Conservation (phyloP, 257 asterid species). For the Schizonepeta tenuifolia region DNA sequence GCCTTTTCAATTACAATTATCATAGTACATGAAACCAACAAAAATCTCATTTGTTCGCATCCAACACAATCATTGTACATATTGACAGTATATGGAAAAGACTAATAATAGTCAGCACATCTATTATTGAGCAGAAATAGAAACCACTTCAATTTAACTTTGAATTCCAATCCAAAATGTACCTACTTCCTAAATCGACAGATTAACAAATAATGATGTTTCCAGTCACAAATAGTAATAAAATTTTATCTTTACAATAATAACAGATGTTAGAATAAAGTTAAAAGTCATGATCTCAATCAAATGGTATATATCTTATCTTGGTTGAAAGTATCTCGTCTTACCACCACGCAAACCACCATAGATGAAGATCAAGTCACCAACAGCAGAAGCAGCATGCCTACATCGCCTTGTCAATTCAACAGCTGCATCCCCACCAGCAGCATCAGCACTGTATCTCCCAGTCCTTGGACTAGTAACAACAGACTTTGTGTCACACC, state of each 20-base stretch:
- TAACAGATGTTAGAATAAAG: slow-evolving; percentile 7
- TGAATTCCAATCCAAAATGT: not conserved
- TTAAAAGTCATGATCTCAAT: slow-evolving; percentile 22
- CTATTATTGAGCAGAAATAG: not conserved
- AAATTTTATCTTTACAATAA: not conserved
- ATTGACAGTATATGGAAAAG: slow-evolving; percentile 8
- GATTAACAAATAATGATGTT: not conserved
- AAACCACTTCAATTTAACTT: slow-evolving; percentile 13
- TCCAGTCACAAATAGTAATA: not conserved
- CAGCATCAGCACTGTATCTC: slow-evolving; percentile 96
- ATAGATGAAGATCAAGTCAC: slow-evolving; percentile 90
- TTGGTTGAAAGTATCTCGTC: slow-evolving; percentile 36
- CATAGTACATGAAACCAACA: slow-evolving; percentile 9
- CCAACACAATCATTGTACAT: slow-evolving; percentile 22
- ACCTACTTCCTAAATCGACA: slow-evolving; percentile 8
- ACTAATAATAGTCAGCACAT: not conserved
- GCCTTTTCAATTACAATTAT: slow-evolving; percentile 13
- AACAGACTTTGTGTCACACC: slow-evolving; percentile 97
- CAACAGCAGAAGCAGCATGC: slow-evolving; percentile 99
- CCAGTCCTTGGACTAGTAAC: slow-evolving; percentile 98
- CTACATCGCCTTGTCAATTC: slow-evolving; percentile 97
- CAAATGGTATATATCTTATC: not conserved
- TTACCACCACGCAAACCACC: slow-evolving; percentile 99
- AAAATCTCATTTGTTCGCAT: slow-evolving; percentile 1
- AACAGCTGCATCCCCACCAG: slow-evolving; percentile 99